phyloP scores from a whole-genome alignment of 139 green algal species.

The Coelastrella sp. region DNA sequence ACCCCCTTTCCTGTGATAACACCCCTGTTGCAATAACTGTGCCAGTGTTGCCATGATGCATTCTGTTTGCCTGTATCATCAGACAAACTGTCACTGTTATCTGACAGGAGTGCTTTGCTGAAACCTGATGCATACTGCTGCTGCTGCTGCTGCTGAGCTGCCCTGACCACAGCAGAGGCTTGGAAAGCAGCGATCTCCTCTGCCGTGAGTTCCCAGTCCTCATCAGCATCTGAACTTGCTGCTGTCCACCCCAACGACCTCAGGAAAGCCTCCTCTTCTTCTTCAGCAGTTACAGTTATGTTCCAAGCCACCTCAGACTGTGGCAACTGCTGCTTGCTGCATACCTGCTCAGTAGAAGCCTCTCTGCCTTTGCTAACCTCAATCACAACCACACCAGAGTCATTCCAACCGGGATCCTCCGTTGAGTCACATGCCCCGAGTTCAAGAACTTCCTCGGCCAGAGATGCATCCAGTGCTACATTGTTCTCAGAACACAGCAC shows the following conservation, averaged over 20 bases:
- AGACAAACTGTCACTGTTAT: no score
- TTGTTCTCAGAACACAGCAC: no score
- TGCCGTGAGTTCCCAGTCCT: slow-evolving; percentile 58
- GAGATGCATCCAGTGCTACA: no score
- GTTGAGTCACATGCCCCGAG: no score
- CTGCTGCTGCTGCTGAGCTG: slow-evolving; percentile 36
- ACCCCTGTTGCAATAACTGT: no score
- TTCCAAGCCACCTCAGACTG: not conserved
- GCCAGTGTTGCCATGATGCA: no score
- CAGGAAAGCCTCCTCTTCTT: slow-evolving; percentile 69
- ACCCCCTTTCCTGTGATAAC: no score
- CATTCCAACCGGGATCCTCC: no score
- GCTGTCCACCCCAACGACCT: slow-evolving; percentile 65
- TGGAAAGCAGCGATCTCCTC: slow-evolving; percentile 71
- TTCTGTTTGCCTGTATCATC: not conserved
- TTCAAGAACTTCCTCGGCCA: no score
- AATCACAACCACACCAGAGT: no score
- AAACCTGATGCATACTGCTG: not conserved
- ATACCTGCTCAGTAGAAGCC: not conserved
- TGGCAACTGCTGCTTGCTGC: slow-evolving; percentile 4
- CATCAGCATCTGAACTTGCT: slow-evolving; percentile 53
- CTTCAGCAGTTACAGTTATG: slow-evolving; percentile 25
- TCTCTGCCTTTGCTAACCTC: not conserved
- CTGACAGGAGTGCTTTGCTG: no score
- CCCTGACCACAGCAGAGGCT: slow-evolving; percentile 4